Evolutionary conservation across 768 basidiomycete species (phyloP), one percentile per base, ranked within the genome.

Genomic region (Mycena rosella): DNA sequence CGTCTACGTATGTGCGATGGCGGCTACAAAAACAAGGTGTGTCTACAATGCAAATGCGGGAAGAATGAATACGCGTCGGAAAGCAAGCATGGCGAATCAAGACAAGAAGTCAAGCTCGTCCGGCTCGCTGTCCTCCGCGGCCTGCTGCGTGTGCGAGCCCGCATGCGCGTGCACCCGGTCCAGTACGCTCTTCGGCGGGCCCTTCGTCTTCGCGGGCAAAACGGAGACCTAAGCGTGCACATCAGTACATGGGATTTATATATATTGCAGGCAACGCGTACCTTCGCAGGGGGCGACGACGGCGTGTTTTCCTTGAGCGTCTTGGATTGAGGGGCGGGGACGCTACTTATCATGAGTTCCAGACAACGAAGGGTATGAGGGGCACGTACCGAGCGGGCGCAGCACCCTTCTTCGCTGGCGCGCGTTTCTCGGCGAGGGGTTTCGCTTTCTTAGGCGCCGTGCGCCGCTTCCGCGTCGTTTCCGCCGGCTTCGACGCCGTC

Each of bases 101-200:
- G 69, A 71, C n/a, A 71, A 47, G 27, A 67, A 71, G 24, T 71
- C 69, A 17, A 71, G 36, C 32, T 71, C 69, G 45, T 71, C 69
- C 17, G 60, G 69, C 49, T 67, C 69, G 18, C 57, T 47, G 40
- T 71, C 69, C 5, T 62, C 56, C 24, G 30, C 49, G 7, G 44
- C 45, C 1, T 49, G 32, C n/a, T n/a, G n/a, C n/a, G n/a, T n/a
- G 5, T 8, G 34, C n/a, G 36, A 26, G 26, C 57, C 54, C 15
- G 48, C 34, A 24, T 57, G 56, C 0, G 57, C 57, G 0, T 61
- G 69, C 18, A 71, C 61, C n/a, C 58, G 48, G 22, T 71, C 69
- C 45, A 67, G 42, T 10, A 71, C 69, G 38, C 65, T 67, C 42
- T 71, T 63, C 36, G 69, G 69, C 17, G 47, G 65, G 15, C 55